Evolutionary conservation across 2,329 filamentous ascomycete genomes (phyloP), one percentile per base, ranked within the genome.

Genomic region (Amylocarpus encephaloides): DNA sequence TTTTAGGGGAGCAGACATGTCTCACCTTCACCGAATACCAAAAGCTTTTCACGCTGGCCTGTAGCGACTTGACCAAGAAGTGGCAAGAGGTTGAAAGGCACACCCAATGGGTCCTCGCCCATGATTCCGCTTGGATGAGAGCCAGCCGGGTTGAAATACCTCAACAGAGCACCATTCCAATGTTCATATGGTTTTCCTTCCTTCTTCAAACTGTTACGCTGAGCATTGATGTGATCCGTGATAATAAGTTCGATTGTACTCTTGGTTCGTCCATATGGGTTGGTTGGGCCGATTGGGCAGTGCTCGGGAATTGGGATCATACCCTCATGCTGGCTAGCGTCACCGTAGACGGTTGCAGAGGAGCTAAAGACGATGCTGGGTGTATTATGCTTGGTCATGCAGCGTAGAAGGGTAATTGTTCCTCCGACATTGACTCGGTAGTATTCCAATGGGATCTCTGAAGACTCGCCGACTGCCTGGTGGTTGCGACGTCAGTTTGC

Each of bases 221-320:
- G 85, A 15, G 92, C 87, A 52, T 87, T 85, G 70, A 97, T 80
- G 64, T 88, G 83, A 71, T 98, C 93, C 60, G 85, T 90, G 68
- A 98, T 96, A 70, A 95, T 84, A 59, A 77, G 79, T 76, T 98
- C 93, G 56, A 95, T 90, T 60, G 85, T 87, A 64, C 88, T 85
- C 77, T 98, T 98, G 58, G 93, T 98, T 71, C 89, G 89, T 57
- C 93, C 94, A 72, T 98, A 98, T 22, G 92, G 90, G 77, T 97
- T 98, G 60, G 93, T 98, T 12, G 93, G 89, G 46, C 90, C 92
- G 56, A 95, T 88, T 53, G 94, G 93, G 78, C 93, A 98, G 71
- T 88, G 77, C 74, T 98, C 93, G 46, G 93, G 93, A 66, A 98
- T 98, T 58, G 93, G 93, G 59, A 98, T 98, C 93, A 98, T 98